Evolutionary conservation across 805 yeast genomes (phyloP).

Genomic region (Lipomyces kockii): DNA sequence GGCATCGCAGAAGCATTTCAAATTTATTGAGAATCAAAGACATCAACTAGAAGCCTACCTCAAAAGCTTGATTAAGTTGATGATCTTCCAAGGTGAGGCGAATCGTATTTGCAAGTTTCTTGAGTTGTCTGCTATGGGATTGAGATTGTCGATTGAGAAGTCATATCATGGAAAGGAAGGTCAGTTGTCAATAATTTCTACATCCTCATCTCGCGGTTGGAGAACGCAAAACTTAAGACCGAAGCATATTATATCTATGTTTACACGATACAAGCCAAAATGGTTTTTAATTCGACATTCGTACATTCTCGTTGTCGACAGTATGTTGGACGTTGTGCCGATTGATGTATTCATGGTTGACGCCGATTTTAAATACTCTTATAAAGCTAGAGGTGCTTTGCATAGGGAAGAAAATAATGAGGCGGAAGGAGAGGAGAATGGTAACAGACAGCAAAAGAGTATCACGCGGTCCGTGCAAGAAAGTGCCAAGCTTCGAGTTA

Average conservation of each 20-base stretch:
- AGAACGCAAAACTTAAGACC: conserved; percentile 85
- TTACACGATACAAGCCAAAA: conserved; percentile 84
- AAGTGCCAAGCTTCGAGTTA: conserved; percentile 38
- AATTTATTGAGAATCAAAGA: conserved; percentile 36
- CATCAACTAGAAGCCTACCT: conserved; percentile 67
- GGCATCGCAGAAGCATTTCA: conserved; percentile 16
- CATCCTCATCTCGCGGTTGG: conserved; percentile 93
- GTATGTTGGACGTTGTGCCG: conserved; percentile 83
- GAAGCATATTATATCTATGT: conserved; percentile 82
- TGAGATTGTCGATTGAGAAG: conserved; percentile 78
- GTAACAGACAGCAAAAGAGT: background rate
- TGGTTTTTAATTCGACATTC: conserved; percentile 90
- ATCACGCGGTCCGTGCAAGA: conserved; percentile 26
- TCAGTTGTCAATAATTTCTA: conserved; percentile 72
- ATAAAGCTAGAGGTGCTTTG: conserved; percentile 37
- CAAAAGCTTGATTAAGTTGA: conserved; percentile 59
- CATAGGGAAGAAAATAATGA: conserved; percentile 15
- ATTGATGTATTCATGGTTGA: conserved; percentile 93
- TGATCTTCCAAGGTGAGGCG: conserved; percentile 77
- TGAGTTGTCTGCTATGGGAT: conserved; percentile 87
- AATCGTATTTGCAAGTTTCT: conserved; percentile 83
- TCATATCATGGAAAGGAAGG: conserved; percentile 91
- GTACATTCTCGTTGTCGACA: conserved; percentile 82
- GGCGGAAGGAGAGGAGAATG: conserved; percentile 25
- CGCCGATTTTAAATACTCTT: conserved; percentile 61